These are phyloP conservation scores for Datisca glomerata DNA, from an alignment of 306 rosid genomes.

Conservation along the genomic window DNA sequence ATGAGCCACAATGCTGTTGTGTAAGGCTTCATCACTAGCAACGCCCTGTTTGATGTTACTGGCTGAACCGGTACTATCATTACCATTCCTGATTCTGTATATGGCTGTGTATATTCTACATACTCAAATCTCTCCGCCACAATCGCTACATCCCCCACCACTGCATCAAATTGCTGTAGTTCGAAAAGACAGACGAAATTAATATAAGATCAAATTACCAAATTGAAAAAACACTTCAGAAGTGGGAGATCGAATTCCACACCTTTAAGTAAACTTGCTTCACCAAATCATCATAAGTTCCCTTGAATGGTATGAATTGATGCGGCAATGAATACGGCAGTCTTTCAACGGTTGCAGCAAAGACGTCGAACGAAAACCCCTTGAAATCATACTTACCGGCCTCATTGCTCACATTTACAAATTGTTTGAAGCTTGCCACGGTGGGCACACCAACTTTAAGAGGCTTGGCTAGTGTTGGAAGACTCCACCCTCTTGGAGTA, in stretches of 20 bases:
- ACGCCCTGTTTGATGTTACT: constrained; percentile 9
- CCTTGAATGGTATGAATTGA: constrained; percentile 18
- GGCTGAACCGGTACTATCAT: constrained; percentile 26
- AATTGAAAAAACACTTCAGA: not conserved
- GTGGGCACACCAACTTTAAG: constrained; percentile 28
- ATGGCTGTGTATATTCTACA: constrained; percentile 29
- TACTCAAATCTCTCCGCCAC: constrained; percentile 9
- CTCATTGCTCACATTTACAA: constrained; percentile 4
- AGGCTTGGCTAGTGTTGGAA: constrained; percentile 3
- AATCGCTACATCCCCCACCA: constrained; percentile 30
- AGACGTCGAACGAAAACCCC: constrained; percentile 23
- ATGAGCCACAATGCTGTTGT: constrained; percentile 28
- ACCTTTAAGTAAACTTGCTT: constrained; percentile 15
- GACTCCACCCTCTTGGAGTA: constrained; percentile 29
- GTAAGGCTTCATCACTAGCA: constrained; percentile 31
- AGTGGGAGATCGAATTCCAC: not conserved
- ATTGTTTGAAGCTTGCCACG: constrained; percentile 10
- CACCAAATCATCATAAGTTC: constrained; percentile 25
- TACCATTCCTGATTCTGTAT: constrained; percentile 27
- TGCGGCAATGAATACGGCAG: constrained; percentile 22
- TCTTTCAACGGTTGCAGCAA: constrained; percentile 2
- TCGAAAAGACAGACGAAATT: not conserved
- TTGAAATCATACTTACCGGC: not conserved
- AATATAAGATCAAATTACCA: not conserved
- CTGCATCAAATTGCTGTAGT: constrained; percentile 30